phyloP scores from a whole-genome alignment of 2,329 filamentous ascomycete genomes.

The Botrytis byssoidea region DNA sequence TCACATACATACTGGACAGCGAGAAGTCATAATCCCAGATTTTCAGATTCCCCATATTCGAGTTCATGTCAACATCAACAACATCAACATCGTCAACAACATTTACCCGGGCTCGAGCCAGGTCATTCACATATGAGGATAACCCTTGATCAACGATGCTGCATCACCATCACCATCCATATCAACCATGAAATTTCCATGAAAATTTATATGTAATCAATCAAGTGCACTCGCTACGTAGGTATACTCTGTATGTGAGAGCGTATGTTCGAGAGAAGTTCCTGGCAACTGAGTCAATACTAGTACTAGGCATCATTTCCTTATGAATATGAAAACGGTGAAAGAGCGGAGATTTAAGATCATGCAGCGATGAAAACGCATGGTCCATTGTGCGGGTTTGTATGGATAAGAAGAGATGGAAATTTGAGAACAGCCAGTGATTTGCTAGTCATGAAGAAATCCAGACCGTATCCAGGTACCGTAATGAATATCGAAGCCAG shows the following conservation, averaged over 20 bases:
- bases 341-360: slow-evolving; percentile 8
- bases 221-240: background rate
- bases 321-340: slow-evolving; percentile 6
- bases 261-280: background rate
- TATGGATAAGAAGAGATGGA: background rate
- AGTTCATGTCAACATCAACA: background rate
- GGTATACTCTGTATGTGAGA: background rate
- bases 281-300: background rate
- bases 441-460: background rate
- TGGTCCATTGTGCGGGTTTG: background rate
- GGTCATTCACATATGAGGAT: background rate
- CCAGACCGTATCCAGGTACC: background rate
- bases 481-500: background rate
- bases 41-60: background rate
- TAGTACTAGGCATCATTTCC: background rate
- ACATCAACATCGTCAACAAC: background rate
- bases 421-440: background rate
- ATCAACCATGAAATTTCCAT: background rate
- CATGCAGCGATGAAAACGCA: slow-evolving; percentile 11
- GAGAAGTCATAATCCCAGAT: background rate
- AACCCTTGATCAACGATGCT: background rate
- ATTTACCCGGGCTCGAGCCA: background rate
- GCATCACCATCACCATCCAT: background rate
- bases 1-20: background rate
- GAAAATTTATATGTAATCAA: background rate